Conservation (phyloP, 2,329 filamentous ascomycete genomes). For the Aspergillus sp. region DNA sequence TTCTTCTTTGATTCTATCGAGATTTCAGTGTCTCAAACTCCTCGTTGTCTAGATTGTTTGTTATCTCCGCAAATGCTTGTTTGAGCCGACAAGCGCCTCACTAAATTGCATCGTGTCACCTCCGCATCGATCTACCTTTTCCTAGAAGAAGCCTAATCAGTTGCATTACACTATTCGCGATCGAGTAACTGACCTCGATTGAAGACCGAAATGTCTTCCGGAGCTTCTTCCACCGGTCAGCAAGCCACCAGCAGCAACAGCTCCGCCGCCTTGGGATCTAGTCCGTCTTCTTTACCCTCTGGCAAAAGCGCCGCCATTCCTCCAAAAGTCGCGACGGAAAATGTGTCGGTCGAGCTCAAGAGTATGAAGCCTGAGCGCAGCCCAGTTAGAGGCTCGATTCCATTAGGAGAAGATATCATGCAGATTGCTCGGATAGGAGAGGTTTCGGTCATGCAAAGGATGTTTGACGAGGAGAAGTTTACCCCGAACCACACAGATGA, state of each 20-base stretch:
- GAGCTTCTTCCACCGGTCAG: constrained; percentile 30
- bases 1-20: not conserved
- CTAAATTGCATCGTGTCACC: constrained; percentile 20
- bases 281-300: constrained; percentile 31
- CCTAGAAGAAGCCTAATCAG: not conserved
- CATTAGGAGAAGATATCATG: constrained; percentile 82
- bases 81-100: constrained; percentile 18
- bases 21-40: not conserved
- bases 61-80: constrained; percentile 24
- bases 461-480: constrained; percentile 82
- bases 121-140: not conserved
- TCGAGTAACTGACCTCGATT: not conserved
- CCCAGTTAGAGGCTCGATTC: constrained; percentile 40
- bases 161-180: not conserved
- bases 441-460: constrained; percentile 80
- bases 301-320: constrained; percentile 38
- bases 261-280: constrained; percentile 29
- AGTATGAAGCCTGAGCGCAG: constrained; percentile 36
- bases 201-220: constrained; percentile 31
- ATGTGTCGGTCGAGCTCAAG: constrained; percentile 46
- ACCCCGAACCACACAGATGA: constrained; percentile 84
- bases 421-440: constrained; percentile 90
- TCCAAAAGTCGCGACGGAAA: constrained; percentile 37
- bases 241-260: constrained; percentile 26
- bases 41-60: constrained; percentile 6